Evolutionary conservation across 306 rosid genomes (phyloP), one percentile per base, ranked within the genome.

Genomic region (Trichosanthes truncata): DNA sequence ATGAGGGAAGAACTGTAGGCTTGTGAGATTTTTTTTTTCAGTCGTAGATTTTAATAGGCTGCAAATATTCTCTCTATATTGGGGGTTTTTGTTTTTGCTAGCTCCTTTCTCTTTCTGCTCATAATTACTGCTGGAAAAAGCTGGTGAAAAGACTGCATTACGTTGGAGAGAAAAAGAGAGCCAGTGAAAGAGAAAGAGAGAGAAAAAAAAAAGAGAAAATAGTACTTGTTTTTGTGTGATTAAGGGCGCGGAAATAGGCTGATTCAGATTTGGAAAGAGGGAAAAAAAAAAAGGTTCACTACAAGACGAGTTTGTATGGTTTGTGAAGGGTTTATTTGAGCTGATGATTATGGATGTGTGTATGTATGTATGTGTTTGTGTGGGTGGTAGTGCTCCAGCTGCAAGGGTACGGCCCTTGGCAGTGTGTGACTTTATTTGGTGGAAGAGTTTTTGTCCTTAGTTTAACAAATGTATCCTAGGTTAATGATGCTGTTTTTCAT

Each of bases 111-210:
- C 78, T 81, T 62, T 23, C 14, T 87, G 91, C 88, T 81, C 85
- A 83, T 79, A 83, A 84, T 91, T 80, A 84, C 87, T 81, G 84
- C 87, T 87, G 86, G 83, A 85, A 89, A 87, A 87, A 88, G 92
- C 90, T 89, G 93, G 78, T 80, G 76, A 84, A 88, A 78, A 66
- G 83, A 77, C 83, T 83, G 85, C 82, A 84, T 77, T 40, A 68
- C 67, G 71, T 73, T 77, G 83, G 83, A 61, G 86, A 83, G 82
- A 81, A 83, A 66, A 67, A 82, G 83, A 84, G 87, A 72, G 85
- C 79, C 46, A 43, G 62, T 56, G 6, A 23, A 20, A 13, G 57
- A 6, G 76, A n/a, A 3, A 67, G 48, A 36, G 33, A 41, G 17
- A 67, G 48, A 66, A 26, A 31, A 11, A 61, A 6, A 59, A 1